phyloP scores from a whole-genome alignment of 108 stramenopile genomes.

The Mediolabrus comicus region DNA sequence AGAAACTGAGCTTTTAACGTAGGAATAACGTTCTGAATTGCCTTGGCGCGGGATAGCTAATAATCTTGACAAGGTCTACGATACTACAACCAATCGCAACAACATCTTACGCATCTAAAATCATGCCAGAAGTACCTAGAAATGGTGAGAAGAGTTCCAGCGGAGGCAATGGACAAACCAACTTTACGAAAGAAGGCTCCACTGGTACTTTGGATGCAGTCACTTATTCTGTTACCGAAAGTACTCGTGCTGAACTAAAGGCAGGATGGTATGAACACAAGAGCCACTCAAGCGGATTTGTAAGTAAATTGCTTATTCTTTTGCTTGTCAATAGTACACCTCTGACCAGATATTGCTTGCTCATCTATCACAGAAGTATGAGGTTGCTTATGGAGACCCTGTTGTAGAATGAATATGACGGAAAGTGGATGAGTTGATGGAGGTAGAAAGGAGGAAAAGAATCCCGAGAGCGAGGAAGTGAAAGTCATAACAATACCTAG shows the following conservation, averaged over 20 bases:
- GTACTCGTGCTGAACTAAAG: background rate
- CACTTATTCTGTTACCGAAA: background rate
- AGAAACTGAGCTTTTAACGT: too few species aligned
- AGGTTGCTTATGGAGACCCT: background rate
- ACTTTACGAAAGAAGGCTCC: too few species aligned
- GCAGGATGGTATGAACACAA: slow-evolving; percentile 1
- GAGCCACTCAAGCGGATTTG: background rate
- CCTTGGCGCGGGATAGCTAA: too few species aligned
- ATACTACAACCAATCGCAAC: background rate
- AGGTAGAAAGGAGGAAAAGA: background rate
- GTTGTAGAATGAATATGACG: background rate
- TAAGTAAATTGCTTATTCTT: background rate
- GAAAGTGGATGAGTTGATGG: background rate
- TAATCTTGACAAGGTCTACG: too few species aligned
- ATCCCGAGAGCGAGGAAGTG: background rate
- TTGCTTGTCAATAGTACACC: background rate
- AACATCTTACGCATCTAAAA: background rate
- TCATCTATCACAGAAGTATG: background rate
- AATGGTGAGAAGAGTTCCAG: background rate
- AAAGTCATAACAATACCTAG: background rate
- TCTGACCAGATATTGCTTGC: background rate
- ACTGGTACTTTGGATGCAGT: background rate
- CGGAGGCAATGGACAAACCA: background rate
- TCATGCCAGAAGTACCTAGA: background rate
- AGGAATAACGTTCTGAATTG: too few species aligned